Conservation (phyloP, 306 rosid species). For the Trichosanthes cucumerina region DNA sequence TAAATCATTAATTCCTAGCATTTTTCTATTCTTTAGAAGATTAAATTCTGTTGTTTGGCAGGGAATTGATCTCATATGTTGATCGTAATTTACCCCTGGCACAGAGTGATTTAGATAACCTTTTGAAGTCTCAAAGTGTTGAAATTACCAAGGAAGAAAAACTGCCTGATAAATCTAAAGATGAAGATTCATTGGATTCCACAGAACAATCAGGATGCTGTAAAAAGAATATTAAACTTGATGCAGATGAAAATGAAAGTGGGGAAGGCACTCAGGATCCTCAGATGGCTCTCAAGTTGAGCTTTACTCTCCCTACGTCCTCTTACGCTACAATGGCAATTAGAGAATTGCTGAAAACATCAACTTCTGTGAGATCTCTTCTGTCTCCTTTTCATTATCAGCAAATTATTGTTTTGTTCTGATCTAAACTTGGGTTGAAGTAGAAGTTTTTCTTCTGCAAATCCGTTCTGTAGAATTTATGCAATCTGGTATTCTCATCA, state of each 20-base stretch:
- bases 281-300: conserved; percentile 70
- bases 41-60: conserved; percentile 25
- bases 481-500: not conserved
- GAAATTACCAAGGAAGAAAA: conserved; percentile 19
- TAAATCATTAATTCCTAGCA: not conserved
- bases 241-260: conserved; percentile 12
- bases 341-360: conserved; percentile 91
- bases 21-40: conserved; percentile 4
- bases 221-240: conserved; percentile 23
- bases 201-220: conserved; percentile 23
- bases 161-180: conserved; percentile 24
- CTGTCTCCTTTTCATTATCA: not conserved
- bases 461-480: not conserved
- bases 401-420: not conserved
- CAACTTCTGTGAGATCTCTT: conserved; percentile 70
- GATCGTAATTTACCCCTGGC: conserved; percentile 57
- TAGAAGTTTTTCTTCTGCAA: not conserved
- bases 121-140: conserved; percentile 31
- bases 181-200: conserved; percentile 16
- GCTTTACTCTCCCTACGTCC: conserved; percentile 82
- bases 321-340: conserved; percentile 96
- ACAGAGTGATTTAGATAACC: conserved; percentile 71
- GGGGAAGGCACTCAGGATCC: conserved; percentile 34
- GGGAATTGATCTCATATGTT: conserved; percentile 64
- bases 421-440: not conserved